Evolutionary conservation across 2,329 filamentous ascomycete species (phyloP), one percentile per base, ranked within the genome.

Genomic region (Niveomyces coronatus): DNA sequence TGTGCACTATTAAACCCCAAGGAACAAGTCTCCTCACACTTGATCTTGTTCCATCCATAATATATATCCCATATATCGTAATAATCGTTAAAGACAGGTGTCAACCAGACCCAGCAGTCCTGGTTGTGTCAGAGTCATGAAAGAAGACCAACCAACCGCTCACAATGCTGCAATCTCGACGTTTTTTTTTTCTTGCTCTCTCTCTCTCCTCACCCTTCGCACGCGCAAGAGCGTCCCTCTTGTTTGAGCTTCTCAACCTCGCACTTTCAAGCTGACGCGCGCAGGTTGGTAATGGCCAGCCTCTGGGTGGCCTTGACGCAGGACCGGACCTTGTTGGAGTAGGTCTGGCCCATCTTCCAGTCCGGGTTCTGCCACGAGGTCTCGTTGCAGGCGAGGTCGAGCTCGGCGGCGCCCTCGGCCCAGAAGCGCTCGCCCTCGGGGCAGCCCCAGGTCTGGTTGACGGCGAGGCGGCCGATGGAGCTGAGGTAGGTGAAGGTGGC

Each of bases 401-500:
- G 47, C 10, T 45, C 41, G 31, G 45, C 45, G 15, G 42, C 42
- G 26, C 54, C 56, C 28, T 47, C 35, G 28, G 54, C 55, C 31
- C 44, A 48, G 46, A 55, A 59, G 27, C 45, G 43, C 28, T 47
- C 51, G 22, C 51, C 51, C 41, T 68, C 63, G 31, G 47, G 45
- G 53, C 70, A 74, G 8, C 45, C 47, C 69, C 70, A 74, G 4
- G 58, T 64, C 56, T 73, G 68, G 52, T 67, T 67, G 44, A 72
- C 43, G 23, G 51, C 46, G 34, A 74, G 50, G 37, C 53, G 42
- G 6, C 52, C 49, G 19, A 47, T 46, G 4, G 63, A 54, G 10
- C 57, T 50, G 49, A 49, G 59, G 45, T 61, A 74, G 37, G 56
- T 56, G 43, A 73, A 74, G 3, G 60, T 62, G 31, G 51, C 48